These are phyloP conservation scores for Musa balbisiana DNA, from an alignment of 202 grass and related monocot species.

Conservation along the genomic window DNA sequence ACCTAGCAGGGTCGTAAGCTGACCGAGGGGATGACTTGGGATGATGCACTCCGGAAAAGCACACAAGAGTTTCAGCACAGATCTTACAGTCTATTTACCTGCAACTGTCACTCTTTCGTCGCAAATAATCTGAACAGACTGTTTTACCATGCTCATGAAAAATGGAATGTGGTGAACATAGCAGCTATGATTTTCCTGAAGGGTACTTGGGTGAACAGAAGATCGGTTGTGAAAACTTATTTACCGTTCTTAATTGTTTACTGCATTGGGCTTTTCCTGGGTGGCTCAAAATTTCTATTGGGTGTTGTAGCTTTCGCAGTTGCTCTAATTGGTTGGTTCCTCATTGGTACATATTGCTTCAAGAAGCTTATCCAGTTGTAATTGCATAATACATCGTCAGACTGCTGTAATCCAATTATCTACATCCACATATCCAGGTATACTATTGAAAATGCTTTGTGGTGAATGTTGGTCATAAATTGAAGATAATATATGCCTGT, in stretches of 20 bases:
- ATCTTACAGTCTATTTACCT: conserved; percentile 83
- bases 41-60: conserved; percentile 51
- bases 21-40: conserved; percentile 54
- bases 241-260: conserved; percentile 45
- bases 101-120: conserved; percentile 95
- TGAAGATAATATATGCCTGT: too few species aligned
- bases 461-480: too few species aligned
- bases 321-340: conserved; percentile 61
- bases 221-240: conserved; percentile 39
- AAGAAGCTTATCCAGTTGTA: conserved; percentile 74
- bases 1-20: conserved; percentile 59
- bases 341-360: conserved; percentile 77
- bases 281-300: conserved; percentile 40
- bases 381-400: not conserved
- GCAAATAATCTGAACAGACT: conserved; percentile 74
- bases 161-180: conserved; percentile 83
- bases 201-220: conserved; percentile 54
- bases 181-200: conserved; percentile 56
- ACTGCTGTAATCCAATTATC: not conserved
- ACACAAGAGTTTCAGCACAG: conserved; percentile 80
- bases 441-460: not conserved
- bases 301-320: conserved; percentile 36
- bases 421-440: not conserved
- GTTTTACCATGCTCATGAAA: conserved; percentile 46
- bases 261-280: conserved; percentile 36